phyloP scores from a whole-genome alignment of 768 basidiomycete genomes.

The Xerocomellus intermedius region DNA sequence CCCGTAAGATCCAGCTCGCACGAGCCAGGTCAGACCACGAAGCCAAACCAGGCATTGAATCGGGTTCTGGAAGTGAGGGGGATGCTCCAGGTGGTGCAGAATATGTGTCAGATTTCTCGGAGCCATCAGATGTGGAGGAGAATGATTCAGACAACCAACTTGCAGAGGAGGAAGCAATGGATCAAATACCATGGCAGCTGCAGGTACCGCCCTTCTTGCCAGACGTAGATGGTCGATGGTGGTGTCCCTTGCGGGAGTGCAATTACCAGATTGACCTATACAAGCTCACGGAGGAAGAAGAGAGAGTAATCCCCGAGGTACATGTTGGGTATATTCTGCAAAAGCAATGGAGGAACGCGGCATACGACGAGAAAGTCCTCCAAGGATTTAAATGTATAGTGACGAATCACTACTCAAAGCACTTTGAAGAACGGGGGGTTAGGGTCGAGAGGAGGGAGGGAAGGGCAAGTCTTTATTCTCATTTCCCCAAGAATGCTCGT shows the following conservation, averaged over 20 bases:
- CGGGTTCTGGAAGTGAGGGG: conserved; percentile 24
- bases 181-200: conserved; percentile 38
- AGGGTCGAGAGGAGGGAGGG: conserved; percentile 13
- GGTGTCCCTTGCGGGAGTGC: conserved; percentile 48
- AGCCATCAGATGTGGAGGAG: conserved; percentile 45
- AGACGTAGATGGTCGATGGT: conserved; percentile 48
- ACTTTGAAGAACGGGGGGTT: conserved; percentile 23
- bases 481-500: background rate
- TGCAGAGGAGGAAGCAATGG: conserved; percentile 21
- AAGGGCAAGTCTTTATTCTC: conserved; percentile 12
- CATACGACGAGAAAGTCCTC: conserved; percentile 28
- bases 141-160: conserved; percentile 34
- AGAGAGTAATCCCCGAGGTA: conserved; percentile 21
- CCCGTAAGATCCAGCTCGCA: conserved; percentile 22
- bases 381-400: conserved; percentile 27
- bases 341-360: conserved; percentile 38
- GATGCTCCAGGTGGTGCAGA: conserved; percentile 16
- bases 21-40: background rate
- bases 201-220: conserved; percentile 40
- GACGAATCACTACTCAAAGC: conserved; percentile 25
- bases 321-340: conserved; percentile 24
- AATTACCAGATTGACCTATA: conserved; percentile 46
- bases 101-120: conserved; percentile 61
- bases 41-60: background rate
- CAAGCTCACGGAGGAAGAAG: conserved; percentile 36